Conservation (phyloP, 495 filamentous ascomycete genomes). For the Lasiosphaeria hispida region DNA sequence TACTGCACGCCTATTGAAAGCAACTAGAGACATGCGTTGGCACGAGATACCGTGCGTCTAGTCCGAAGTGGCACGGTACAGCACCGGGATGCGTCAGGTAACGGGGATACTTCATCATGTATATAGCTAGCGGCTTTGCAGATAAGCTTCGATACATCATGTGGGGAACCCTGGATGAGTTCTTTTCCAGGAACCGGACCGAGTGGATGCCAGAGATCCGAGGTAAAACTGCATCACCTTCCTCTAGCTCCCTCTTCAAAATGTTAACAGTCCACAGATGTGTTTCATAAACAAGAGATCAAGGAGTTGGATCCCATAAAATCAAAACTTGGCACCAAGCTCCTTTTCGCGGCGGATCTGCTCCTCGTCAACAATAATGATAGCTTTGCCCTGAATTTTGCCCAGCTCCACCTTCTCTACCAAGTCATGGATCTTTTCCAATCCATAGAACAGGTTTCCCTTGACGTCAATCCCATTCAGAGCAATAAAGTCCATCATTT, state of each 20-base stretch:
- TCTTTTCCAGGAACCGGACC: slow-evolving; percentile 58
- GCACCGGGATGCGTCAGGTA: too few species aligned
- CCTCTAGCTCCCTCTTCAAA: neutral
- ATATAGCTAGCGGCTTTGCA: too few species aligned
- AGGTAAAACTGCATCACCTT: slow-evolving; percentile 36
- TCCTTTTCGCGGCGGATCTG: slow-evolving; percentile 28
- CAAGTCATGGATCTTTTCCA: slow-evolving; percentile 50
- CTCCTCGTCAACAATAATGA: slow-evolving; percentile 47
- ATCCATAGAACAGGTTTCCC: slow-evolving; percentile 51
- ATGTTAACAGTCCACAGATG: slow-evolving; percentile 29
- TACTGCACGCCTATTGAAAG: too few species aligned
- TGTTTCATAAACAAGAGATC: slow-evolving; percentile 61
- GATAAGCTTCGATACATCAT: slow-evolving; percentile 61
- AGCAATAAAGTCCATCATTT: slow-evolving; percentile 53
- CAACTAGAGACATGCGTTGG: too few species aligned
- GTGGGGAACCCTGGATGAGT: slow-evolving; percentile 65
- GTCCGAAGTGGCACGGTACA: too few species aligned
- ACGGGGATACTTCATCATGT: too few species aligned
- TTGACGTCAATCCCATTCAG: slow-evolving; percentile 50
- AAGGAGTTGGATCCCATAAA: slow-evolving; percentile 39
- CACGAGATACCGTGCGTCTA: too few species aligned
- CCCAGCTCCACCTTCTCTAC: slow-evolving; percentile 48
- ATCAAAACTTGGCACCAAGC: slow-evolving; percentile 17
- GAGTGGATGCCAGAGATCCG: slow-evolving; percentile 64
- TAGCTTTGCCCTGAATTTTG: slow-evolving; percentile 53